Evolutionary conservation across 768 basidiomycete genomes (phyloP).

Genomic region (Cantharellus anzutake): DNA sequence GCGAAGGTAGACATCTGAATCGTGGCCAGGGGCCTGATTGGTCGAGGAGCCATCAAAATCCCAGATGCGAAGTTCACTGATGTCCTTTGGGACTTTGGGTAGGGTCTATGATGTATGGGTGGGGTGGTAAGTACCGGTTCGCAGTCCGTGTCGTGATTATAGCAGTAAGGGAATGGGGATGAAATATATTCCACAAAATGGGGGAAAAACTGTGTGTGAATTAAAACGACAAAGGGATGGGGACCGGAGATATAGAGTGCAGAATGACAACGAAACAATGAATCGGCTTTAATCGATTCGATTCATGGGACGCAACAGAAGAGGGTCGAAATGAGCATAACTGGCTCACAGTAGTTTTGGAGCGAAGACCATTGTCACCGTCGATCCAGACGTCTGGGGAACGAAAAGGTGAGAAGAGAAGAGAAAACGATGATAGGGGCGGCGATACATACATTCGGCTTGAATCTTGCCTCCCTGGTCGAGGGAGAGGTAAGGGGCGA

Average conservation of each 20-base stretch:
- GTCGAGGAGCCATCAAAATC: constrained; percentile 98
- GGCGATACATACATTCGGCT: constrained; percentile 55
- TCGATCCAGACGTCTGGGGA: constrained; percentile 91
- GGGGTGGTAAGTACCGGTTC: background rate
- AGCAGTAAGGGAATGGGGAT: constrained; percentile 1
- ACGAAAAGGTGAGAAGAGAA: background rate
- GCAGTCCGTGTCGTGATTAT: constrained; percentile 5
- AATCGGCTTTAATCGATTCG: too few relatives aligned
- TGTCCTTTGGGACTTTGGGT: constrained; percentile 65
- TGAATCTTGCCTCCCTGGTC: constrained; percentile 83
- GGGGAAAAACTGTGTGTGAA: background rate
- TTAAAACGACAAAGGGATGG: too few relatives aligned
- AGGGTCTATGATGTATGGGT: constrained; percentile 41
- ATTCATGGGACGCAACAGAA: too few relatives aligned
- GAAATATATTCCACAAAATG: background rate
- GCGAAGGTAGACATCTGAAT: constrained; percentile 97
- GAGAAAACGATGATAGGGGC: background rate
- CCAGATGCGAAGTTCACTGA: constrained; percentile 89
- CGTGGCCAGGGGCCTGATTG: constrained; percentile 85
- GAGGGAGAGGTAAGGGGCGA: constrained; percentile 76
- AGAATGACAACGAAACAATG: too few relatives aligned
- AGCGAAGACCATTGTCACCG: constrained; percentile 83
- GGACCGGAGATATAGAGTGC: too few relatives aligned
- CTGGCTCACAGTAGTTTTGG: constrained; percentile 66
- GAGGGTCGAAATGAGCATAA: too few relatives aligned